These are phyloP conservation scores for Halenospora varia DNA, from an alignment of 495 filamentous ascomycete species.

Conservation along the genomic window DNA sequence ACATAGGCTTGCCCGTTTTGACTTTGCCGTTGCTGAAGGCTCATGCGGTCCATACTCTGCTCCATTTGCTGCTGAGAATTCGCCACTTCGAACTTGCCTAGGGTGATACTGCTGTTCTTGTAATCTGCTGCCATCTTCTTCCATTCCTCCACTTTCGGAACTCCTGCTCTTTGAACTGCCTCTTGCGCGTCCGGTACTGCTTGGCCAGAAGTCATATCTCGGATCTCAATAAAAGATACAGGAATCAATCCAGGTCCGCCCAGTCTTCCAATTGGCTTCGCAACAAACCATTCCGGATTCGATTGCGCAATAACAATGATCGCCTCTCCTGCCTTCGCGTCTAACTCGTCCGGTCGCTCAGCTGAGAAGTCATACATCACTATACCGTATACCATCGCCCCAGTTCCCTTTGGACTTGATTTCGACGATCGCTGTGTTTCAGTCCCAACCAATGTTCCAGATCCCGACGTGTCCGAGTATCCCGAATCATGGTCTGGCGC, in stretches of 20 bases:
- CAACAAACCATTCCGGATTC: slow-evolving; percentile 99
- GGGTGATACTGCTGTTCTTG: slow-evolving; percentile 96
- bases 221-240: slow-evolving; percentile 93
- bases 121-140: slow-evolving; percentile 99
- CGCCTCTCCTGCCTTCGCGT: slow-evolving; percentile 90
- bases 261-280: slow-evolving; percentile 92
- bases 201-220: slow-evolving; percentile 85
- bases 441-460: slow-evolving; percentile 23
- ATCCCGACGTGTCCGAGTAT: slow-evolving; percentile 60
- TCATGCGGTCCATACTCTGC: slow-evolving; percentile 71
- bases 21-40: slow-evolving; percentile 51
- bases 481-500: slow-evolving; percentile 70
- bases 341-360: slow-evolving; percentile 90
- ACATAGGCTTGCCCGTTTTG: slow-evolving; percentile 37
- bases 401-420: slow-evolving; percentile 36
- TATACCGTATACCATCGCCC: slow-evolving; percentile 92
- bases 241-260: slow-evolving; percentile 94
- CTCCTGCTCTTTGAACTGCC: slow-evolving; percentile 82
- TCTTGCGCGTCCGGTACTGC: slow-evolving; percentile 80
- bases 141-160: slow-evolving; percentile 98
- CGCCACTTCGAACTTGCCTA: slow-evolving; percentile 79
- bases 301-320: slow-evolving; percentile 99
- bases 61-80: slow-evolving; percentile 34
- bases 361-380: slow-evolving; percentile 97
- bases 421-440: slow-evolving; percentile 36